Evolutionary conservation across 345 rosid genomes (phyloP).

Genomic region (Populus euphratica): DNA sequence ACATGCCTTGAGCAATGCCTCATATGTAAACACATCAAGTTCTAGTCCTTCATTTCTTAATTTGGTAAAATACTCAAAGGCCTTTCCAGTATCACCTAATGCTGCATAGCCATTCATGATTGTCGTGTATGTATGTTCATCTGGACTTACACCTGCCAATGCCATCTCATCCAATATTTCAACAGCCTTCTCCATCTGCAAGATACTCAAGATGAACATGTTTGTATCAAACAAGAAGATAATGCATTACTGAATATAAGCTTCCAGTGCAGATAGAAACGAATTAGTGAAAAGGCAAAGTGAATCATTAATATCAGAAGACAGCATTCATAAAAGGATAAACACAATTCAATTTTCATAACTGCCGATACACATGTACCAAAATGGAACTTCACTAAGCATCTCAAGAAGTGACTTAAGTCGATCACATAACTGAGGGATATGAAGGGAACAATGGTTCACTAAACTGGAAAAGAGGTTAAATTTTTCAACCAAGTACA

Average conservation of each 20-base stretch:
- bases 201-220: not conserved
- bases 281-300: not conserved
- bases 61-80: conserved; percentile 77
- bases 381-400: not conserved
- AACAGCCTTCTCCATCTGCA: conserved; percentile 87
- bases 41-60: conserved; percentile 79
- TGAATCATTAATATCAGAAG: not conserved
- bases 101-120: conserved; percentile 99
- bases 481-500: not conserved
- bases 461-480: not conserved
- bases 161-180: conserved; percentile 87
- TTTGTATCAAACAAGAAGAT: not conserved
- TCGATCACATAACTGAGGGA: not conserved
- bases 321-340: not conserved
- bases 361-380: not conserved
- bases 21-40: conserved; percentile 79
- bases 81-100: conserved; percentile 86
- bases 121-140: conserved; percentile 86
- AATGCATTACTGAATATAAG: not conserved
- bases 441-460: not conserved
- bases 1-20: conserved; percentile 92
- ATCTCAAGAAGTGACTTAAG: not conserved
- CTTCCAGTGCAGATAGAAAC: not conserved
- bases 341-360: not conserved
- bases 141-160: conserved; percentile 69